Conservation (phyloP, 1,284 basidiomycete species). For the Apiotrichum gamsii region DNA sequence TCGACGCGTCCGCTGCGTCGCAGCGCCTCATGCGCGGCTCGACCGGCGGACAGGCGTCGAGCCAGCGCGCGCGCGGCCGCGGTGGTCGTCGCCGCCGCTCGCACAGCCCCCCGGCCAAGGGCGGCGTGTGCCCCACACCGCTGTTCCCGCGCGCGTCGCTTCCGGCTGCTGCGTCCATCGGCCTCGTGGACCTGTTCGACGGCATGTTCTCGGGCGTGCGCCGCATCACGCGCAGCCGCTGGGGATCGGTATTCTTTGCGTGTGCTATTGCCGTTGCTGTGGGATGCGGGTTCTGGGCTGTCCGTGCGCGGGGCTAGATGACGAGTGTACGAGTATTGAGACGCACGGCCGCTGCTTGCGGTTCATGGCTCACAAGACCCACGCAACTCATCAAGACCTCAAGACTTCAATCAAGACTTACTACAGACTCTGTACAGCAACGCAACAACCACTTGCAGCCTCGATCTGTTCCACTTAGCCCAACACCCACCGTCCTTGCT, state of each 20-base stretch:
- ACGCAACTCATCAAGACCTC: too few species aligned
- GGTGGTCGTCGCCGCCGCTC: neutral
- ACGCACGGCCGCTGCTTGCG: too few species aligned
- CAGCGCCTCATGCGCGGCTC: neutral
- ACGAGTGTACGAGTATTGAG: too few species aligned
- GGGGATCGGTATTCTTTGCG: constrained; percentile 13
- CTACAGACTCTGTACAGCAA: too few species aligned
- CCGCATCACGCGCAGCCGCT: constrained; percentile 1
- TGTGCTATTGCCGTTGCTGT: constrained; percentile 18
- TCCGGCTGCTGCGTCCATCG: neutral
- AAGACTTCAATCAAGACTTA: too few species aligned
- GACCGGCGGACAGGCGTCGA: too few species aligned
- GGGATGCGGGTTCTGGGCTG: constrained; percentile 18
- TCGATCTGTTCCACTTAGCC: too few species aligned
- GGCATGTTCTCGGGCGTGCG: constrained; percentile 11
- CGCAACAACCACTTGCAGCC: too few species aligned
- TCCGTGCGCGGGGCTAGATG: neutral
- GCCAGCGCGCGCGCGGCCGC: neutral
- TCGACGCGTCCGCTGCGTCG: constrained; percentile 8
- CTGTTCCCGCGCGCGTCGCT: constrained; percentile 11
- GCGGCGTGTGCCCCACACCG: constrained; percentile 2
- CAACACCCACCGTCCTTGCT: too few species aligned
- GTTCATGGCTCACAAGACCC: too few species aligned
- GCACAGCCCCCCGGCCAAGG: constrained; percentile 1
- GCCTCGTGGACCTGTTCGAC: constrained; percentile 8